Conservation (phyloP, 441 rosid genomes). For the Capsella rubella region DNA sequence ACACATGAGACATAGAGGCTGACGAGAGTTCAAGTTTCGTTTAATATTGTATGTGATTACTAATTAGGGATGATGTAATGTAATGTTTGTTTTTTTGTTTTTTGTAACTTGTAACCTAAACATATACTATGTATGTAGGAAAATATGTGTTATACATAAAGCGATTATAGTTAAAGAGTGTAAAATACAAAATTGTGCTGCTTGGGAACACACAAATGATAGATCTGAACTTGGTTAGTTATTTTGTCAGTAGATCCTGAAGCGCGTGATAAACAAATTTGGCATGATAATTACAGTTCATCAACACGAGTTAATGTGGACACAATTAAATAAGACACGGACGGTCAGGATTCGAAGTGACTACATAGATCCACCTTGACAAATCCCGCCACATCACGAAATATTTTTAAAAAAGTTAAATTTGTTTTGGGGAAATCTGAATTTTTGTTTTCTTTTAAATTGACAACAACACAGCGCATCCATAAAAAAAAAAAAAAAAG, state of each 20-base stretch:
- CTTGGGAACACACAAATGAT: too few relatives aligned
- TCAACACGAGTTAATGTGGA: neutral
- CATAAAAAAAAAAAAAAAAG: too few relatives aligned
- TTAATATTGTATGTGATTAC: neutral
- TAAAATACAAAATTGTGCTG: too few relatives aligned
- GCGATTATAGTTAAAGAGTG: too few relatives aligned
- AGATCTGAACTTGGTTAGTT: too few relatives aligned
- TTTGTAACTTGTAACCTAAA: neutral
- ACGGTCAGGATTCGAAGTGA: neutral
- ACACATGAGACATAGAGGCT: neutral
- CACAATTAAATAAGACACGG: neutral
- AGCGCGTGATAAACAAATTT: neutral
- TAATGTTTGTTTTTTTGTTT: neutral
- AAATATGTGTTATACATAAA: too few relatives aligned
- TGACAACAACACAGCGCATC: conserved; percentile 13
- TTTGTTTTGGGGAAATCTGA: neutral
- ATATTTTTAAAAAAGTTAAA: neutral
- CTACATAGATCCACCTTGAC: neutral
- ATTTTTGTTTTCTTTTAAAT: neutral
- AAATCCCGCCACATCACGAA: conserved; percentile 5
- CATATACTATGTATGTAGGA: neutral
- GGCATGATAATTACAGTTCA: too few relatives aligned
- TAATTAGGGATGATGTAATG: neutral
- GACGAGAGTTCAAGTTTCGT: neutral
- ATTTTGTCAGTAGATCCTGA: too few relatives aligned